A percentile compares a stretch with the other conserved stretches of the same genome.
phyloP scores from a whole-genome alignment of 768 basidiomycete genomes.

The Amanita muscaria region DNA sequence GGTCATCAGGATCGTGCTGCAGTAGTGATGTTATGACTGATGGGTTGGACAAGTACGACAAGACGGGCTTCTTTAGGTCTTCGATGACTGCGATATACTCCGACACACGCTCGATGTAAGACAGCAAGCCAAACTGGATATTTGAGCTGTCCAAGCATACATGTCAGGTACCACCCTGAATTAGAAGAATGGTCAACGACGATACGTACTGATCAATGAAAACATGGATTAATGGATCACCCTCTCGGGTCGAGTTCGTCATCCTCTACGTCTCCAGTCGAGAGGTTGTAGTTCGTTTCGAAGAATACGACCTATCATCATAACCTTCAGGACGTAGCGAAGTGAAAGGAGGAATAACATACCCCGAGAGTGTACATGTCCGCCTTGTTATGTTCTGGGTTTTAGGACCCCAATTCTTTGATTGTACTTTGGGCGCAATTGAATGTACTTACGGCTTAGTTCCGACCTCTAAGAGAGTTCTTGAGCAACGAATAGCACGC shows the following conservation, averaged over 20 bases:
- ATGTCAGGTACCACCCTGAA: too few species aligned
- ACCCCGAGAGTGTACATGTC: slow-evolving; percentile 95
- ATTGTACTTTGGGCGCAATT: slow-evolving; percentile 89
- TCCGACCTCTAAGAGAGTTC: slow-evolving; percentile 57
- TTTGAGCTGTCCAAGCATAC: too few species aligned
- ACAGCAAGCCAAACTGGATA: too few species aligned
- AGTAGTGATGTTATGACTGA: slow-evolving; percentile 75
- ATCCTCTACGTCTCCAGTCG: too few species aligned
- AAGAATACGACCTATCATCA: slow-evolving; percentile 80
- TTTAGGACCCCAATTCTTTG: slow-evolving; percentile 49
- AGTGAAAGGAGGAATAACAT: slow-evolving; percentile 18
- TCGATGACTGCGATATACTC: slow-evolving; percentile 83
- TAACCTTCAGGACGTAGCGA: neutral
- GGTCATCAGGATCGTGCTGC: slow-evolving; percentile 67
- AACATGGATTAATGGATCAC: too few species aligned
- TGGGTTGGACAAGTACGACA: slow-evolving; percentile 53
- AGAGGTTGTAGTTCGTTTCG: slow-evolving; percentile 87
- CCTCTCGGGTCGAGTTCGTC: too few species aligned
- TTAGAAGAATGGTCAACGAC: too few species aligned
- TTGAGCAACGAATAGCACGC: neutral
- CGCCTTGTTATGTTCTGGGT: slow-evolving; percentile 62
- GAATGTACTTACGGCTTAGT: slow-evolving; percentile 84
- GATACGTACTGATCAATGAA: too few species aligned
- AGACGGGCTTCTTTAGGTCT: slow-evolving; percentile 59
- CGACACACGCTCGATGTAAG: too few species aligned